phyloP scores from a whole-genome alignment of 2,329 filamentous ascomycete species.

The Monilinia polystroma region DNA sequence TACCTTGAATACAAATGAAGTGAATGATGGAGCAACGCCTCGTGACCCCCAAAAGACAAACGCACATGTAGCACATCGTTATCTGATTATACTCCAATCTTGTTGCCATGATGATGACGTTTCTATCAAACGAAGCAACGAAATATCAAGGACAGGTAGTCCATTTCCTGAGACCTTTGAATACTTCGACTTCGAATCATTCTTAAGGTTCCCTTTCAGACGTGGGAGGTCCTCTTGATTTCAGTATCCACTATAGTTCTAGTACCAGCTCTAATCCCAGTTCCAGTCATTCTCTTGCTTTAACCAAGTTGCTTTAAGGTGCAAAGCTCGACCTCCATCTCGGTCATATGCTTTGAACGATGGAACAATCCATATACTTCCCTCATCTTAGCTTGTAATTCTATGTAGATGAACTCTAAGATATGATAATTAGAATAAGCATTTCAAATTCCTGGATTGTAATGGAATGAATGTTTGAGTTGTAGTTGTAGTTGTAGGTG shows the following conservation, averaged over 20 bases:
- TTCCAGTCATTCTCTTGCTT: not conserved
- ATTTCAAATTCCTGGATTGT: not conserved
- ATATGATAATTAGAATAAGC: constrained; percentile 9
- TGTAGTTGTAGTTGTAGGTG: not conserved
- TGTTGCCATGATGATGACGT: not conserved
- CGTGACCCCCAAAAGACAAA: no score
- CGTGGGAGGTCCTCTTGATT: not conserved
- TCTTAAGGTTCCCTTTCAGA: not conserved
- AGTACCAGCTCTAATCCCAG: no score
- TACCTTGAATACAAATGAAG: no score
- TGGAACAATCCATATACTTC: not conserved
- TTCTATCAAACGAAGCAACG: not conserved
- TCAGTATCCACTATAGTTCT: no score
- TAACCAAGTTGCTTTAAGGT: not conserved
- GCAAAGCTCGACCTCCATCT: not conserved
- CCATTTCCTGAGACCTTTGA: no score
- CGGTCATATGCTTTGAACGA: constrained; percentile 6
- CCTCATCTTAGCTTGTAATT: not conserved
- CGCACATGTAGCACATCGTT: no score
- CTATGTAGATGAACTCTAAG: not conserved
- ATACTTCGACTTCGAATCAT: not conserved
- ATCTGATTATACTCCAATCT: not conserved
- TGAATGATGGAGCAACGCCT: no score
- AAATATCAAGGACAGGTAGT: not conserved
- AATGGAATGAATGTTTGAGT: not conserved